A percentile compares a stretch with the other conserved stretches of the same genome.
Conservation (phyloP, 768 basidiomycete genomes). For the Lyophyllum shimeji region DNA sequence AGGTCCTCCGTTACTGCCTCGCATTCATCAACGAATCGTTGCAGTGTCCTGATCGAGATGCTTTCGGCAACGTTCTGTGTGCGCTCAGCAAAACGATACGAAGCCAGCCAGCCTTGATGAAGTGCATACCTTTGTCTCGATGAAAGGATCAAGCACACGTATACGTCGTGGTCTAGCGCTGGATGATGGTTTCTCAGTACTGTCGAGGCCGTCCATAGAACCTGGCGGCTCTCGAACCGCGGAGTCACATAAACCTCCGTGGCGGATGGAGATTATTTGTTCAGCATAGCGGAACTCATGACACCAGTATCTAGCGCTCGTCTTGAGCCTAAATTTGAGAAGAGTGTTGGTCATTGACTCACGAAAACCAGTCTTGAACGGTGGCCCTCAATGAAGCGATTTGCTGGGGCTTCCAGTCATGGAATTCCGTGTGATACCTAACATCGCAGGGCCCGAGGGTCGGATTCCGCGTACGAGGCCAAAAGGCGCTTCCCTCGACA, state of each 20-base stretch:
- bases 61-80: constrained; percentile 5
- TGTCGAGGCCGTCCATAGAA: not conserved
- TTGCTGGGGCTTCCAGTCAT: constrained; percentile 12
- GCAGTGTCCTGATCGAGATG: not conserved
- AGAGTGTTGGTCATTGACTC: constrained; percentile 16
- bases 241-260: constrained; percentile 1
- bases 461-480: constrained; percentile 25
- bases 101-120: not conserved
- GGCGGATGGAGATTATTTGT: constrained; percentile 3
- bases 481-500: constrained; percentile 24
- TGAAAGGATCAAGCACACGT: constrained; percentile 13
- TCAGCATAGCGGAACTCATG: constrained; percentile 31
- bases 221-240: not conserved
- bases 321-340: not conserved
- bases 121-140: constrained; percentile 3
- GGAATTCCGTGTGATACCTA: constrained; percentile 20
- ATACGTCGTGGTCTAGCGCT: not conserved
- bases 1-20: not conserved
- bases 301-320: constrained; percentile 44
- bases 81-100: not conserved
- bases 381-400: constrained; percentile 17
- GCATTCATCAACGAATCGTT: constrained; percentile 3
- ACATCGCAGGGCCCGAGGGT: constrained; percentile 26
- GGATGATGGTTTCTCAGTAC: not conserved
- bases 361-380: constrained; percentile 44